A percentile compares a stretch with the other conserved stretches of the same genome.
These are phyloP conservation scores for Areca catechu DNA, from an alignment of 176 grass and related monocot species.

Conservation along the genomic window DNA sequence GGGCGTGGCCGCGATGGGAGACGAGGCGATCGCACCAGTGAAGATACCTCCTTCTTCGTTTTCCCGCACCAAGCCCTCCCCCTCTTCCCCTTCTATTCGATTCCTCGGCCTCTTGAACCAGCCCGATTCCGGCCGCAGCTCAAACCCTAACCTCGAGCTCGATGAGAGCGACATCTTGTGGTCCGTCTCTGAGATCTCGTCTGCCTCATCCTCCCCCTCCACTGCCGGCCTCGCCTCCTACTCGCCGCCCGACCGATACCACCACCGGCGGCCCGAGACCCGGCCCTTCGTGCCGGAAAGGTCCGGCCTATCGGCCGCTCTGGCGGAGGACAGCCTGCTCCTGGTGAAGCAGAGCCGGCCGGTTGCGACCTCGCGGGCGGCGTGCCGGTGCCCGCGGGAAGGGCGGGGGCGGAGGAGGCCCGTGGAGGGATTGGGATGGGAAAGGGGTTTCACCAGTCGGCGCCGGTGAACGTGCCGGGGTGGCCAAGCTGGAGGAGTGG, in stretches of 20 bases:
- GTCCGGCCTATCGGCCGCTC: constrained; percentile 52
- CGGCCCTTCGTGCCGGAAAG: constrained; percentile 23
- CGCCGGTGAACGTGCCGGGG: constrained; percentile 54
- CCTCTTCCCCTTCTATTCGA: constrained; percentile 44
- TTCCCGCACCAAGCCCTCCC: background rate
- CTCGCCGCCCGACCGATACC: background rate
- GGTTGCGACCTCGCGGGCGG: constrained; percentile 8
- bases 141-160: constrained; percentile 40
- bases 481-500: constrained; percentile 34
- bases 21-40: constrained; percentile 9
- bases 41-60: constrained; percentile 27
- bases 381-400: constrained; percentile 4
- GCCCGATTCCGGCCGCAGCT: constrained; percentile 14
- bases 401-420: too few species aligned
- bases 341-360: background rate
- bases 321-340: constrained; percentile 25
- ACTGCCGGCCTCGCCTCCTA: constrained; percentile 14
- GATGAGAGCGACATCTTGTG: constrained; percentile 82
- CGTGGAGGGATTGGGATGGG: too few species aligned
- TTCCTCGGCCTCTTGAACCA: constrained; percentile 66
- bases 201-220: constrained; percentile 31
- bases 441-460: constrained; percentile 43
- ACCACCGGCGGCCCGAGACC: background rate
- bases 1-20: too few species aligned
- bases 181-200: constrained; percentile 25